Conservation (phyloP, 345 rosid species). For the Turritis glabra region DNA sequence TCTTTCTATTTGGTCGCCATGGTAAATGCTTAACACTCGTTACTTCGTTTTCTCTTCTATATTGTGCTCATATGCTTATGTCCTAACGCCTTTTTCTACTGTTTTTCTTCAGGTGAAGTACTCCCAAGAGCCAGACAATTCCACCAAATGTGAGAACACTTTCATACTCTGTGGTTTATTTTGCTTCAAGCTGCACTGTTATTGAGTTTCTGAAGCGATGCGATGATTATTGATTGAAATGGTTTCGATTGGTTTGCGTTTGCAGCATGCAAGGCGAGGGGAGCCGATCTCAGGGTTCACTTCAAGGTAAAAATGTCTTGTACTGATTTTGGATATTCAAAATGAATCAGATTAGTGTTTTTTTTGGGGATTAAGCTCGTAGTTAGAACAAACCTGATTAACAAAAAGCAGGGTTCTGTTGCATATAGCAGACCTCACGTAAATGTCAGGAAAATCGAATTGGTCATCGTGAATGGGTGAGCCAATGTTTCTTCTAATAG, state of each 20-base stretch:
- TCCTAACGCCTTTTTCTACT: background rate
- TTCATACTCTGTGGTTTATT: background rate
- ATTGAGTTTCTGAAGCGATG: background rate
- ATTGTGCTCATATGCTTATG: background rate
- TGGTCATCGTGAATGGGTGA: conserved; percentile 67
- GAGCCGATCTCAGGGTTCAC: conserved; percentile 88
- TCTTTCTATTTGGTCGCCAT: conserved; percentile 5
- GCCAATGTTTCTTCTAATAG: conserved; percentile 44
- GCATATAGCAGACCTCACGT: conserved; percentile 53
- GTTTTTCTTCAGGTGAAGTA: conserved; percentile 71
- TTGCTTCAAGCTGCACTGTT: background rate
- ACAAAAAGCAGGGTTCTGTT: conserved; percentile 66
- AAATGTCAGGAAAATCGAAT: conserved; percentile 54
- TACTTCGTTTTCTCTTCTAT: background rate
- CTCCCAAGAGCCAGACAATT: conserved; percentile 88
- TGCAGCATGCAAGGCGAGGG: conserved; percentile 97
- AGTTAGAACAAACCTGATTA: conserved; percentile 47
- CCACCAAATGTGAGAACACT: conserved; percentile 65
- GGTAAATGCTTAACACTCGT: conserved; percentile 18
- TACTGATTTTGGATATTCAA: background rate
- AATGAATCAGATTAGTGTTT: background rate
- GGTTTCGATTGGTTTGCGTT: background rate
- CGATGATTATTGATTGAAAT: background rate
- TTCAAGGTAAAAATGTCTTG: conserved; percentile 63
- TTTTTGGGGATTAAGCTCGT: background rate